phyloP scores from a whole-genome alignment of 257 asterid species.

The Solanum microdontum region DNA sequence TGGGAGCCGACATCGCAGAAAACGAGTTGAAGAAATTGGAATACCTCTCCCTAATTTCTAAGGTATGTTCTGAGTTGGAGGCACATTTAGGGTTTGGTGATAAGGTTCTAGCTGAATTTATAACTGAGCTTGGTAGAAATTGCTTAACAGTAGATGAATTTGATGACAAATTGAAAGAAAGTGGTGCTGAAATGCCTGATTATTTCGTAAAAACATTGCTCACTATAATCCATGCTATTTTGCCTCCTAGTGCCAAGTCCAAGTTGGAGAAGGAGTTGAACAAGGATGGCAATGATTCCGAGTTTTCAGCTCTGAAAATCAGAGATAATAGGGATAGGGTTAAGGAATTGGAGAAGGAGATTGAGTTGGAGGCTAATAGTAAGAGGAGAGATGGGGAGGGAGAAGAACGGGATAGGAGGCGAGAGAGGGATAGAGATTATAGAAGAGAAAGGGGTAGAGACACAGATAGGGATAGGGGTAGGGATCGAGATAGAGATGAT shows the following conservation, averaged over 20 bases:
- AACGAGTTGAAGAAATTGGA: slow-evolving; percentile 60
- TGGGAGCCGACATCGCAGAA: slow-evolving; percentile 32
- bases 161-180: slow-evolving; percentile 49
- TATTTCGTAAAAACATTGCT: slow-evolving; percentile 75
- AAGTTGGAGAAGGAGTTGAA: slow-evolving; percentile 21
- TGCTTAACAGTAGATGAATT: slow-evolving; percentile 49
- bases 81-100: slow-evolving; percentile 59
- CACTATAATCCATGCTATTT: slow-evolving; percentile 72
- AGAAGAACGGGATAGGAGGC: slow-evolving; percentile 5
- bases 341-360: slow-evolving; percentile 77
- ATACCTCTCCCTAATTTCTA: slow-evolving; percentile 65
- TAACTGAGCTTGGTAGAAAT: slow-evolving; percentile 54
- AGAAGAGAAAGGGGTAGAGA: slow-evolving; percentile 20
- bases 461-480: slow-evolving; percentile 11
- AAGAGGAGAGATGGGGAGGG: slow-evolving; percentile 26
- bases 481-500: slow-evolving; percentile 20
- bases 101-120: slow-evolving; percentile 69
- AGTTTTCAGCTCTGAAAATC: slow-evolving; percentile 51
- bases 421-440: neutral
- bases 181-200: slow-evolving; percentile 81
- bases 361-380: slow-evolving; percentile 48
- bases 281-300: slow-evolving; percentile 23
- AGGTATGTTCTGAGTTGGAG: slow-evolving; percentile 74
- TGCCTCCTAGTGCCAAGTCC: slow-evolving; percentile 48
- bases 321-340: slow-evolving; percentile 60